Conservation (phyloP, 257 asterid species). For the Hygrophila difformis region DNA sequence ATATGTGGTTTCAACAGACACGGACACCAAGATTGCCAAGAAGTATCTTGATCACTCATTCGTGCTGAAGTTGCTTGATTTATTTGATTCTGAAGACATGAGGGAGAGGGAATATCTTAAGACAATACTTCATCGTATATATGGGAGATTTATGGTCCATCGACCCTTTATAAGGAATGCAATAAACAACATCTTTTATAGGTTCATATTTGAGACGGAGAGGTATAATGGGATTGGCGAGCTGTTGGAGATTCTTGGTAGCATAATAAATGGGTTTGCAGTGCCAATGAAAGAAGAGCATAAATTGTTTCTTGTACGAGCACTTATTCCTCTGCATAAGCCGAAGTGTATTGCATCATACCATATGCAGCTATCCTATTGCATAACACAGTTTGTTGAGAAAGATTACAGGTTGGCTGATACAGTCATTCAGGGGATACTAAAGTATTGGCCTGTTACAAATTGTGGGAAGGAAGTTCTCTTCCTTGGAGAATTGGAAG, state of each 20-base stretch:
- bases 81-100: slow-evolving; percentile 79
- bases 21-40: slow-evolving; percentile 72
- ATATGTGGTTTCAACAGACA: slow-evolving; percentile 60
- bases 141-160: slow-evolving; percentile 91
- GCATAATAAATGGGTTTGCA: slow-evolving; percentile 81
- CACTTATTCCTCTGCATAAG: slow-evolving; percentile 81
- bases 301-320: slow-evolving; percentile 71
- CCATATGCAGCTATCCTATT: slow-evolving; percentile 75
- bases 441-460: slow-evolving; percentile 87
- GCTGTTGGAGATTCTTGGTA: slow-evolving; percentile 84
- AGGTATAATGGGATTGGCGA: slow-evolving; percentile 69
- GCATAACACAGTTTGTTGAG: slow-evolving; percentile 78
- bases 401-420: slow-evolving; percentile 78
- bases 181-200: slow-evolving; percentile 62
- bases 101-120: slow-evolving; percentile 89
- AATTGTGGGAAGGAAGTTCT: slow-evolving; percentile 87
- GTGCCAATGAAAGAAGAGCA: slow-evolving; percentile 96
- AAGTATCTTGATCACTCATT: slow-evolving; percentile 82
- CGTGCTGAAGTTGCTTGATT: slow-evolving; percentile 61
- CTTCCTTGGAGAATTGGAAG: slow-evolving; percentile 83
- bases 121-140: slow-evolving; percentile 81
- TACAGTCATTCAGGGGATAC: slow-evolving; percentile 59
- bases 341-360: slow-evolving; percentile 52
- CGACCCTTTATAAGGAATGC: slow-evolving; percentile 87
- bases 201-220: slow-evolving; percentile 80